Conservation (phyloP, 2,329 filamentous ascomycete genomes). For the Pseudogymnoascus sp. region DNA sequence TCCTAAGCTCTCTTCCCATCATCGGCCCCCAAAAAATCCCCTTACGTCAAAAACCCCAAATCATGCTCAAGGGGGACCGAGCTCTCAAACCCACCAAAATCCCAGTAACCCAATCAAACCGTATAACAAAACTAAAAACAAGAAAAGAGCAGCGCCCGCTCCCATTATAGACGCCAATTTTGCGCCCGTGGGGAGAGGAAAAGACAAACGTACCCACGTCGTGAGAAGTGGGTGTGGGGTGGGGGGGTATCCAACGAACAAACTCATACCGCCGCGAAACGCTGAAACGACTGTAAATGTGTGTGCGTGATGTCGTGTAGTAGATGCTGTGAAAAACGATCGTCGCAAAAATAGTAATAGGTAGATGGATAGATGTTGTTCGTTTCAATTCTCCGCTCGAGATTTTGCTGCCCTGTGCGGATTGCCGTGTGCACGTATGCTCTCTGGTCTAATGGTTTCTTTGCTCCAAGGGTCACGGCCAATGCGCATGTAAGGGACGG, state of each 20-base stretch:
- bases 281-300: conserved; percentile 7
- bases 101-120: background rate
- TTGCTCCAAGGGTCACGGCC: background rate
- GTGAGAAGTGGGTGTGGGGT: background rate
- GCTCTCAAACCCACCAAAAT: background rate
- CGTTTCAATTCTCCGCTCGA: background rate
- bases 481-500: background rate
- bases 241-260: conserved; percentile 1
- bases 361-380: background rate
- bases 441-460: background rate
- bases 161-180: conserved; percentile 4
- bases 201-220: background rate
- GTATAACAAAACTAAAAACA: background rate
- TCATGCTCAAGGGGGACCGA: background rate
- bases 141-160: background rate
- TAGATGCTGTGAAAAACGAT: background rate
- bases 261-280: background rate
- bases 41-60: background rate
- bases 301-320: background rate
- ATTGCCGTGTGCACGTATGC: background rate
- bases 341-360: background rate
- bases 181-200: background rate
- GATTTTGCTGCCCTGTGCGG: background rate
- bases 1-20: background rate
- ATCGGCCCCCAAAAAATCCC: background rate